Percentiles rank a stretch among this genome's conserved stretches.
These are phyloP conservation scores for Rutstroemia sydowiana DNA, from an alignment of 2,329 filamentous ascomycete species.

Conservation along the genomic window DNA sequence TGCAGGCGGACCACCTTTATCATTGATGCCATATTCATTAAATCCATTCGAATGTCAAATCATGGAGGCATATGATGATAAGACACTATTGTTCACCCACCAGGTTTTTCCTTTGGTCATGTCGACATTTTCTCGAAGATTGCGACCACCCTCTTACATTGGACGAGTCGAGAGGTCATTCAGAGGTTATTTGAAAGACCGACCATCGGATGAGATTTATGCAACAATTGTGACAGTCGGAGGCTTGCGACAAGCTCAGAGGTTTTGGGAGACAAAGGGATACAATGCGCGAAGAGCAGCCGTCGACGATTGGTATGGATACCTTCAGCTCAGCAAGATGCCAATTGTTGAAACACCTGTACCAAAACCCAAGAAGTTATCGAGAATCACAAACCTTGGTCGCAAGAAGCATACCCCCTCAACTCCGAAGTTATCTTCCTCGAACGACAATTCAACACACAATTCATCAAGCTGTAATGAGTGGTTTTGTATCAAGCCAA, in stretches of 20 bases:
- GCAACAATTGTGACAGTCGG: slow-evolving; percentile 53
- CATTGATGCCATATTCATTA: slow-evolving; percentile 46
- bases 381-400: slow-evolving; percentile 39
- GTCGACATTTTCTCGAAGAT: slow-evolving; percentile 54
- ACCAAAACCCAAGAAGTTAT: slow-evolving; percentile 44
- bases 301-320: slow-evolving; percentile 53
- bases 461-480: slow-evolving; percentile 25
- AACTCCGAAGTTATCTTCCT: neutral
- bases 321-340: slow-evolving; percentile 38
- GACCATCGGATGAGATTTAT: slow-evolving; percentile 55
- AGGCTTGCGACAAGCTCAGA: slow-evolving; percentile 54
- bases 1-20: slow-evolving; percentile 43
- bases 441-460: slow-evolving; percentile 15
- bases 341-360: no score
- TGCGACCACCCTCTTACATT: slow-evolving; percentile 58
- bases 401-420: slow-evolving; percentile 42
- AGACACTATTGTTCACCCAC: slow-evolving; percentile 54
- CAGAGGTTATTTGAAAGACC: slow-evolving; percentile 56
- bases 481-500: slow-evolving; percentile 31
- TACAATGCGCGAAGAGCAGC: slow-evolving; percentile 53
- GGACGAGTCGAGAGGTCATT: slow-evolving; percentile 55
- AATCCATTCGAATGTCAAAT: slow-evolving; percentile 57
- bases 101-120: slow-evolving; percentile 58
- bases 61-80: slow-evolving; percentile 58
- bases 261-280: slow-evolving; percentile 59